Evolutionary conservation across 2,329 filamentous ascomycete genomes (phyloP), one percentile per base, ranked within the genome.

Genomic region (Aureobasidium sp.): DNA sequence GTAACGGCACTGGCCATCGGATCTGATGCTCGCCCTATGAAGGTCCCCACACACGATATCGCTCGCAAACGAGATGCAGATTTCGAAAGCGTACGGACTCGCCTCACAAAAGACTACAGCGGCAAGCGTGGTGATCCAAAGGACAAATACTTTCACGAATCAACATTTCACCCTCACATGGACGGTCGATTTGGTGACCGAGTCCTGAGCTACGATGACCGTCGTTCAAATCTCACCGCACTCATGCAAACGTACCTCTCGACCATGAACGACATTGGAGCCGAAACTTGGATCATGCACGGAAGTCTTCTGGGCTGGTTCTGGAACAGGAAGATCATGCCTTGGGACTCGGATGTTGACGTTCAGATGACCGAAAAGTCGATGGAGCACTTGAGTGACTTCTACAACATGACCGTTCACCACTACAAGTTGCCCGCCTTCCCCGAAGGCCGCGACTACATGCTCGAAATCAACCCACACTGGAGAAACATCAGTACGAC

Each of bases 201-300:
- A 6, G 68, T 73, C 5, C 72, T 85, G 1, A 71, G 76, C 3
- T 76, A 79, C 44, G 72, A 79, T n/a, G 73, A 80, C 48, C 78
- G 80, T 29, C 72, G 74, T 25, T 70, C 73, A 15, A 76, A 82
- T 63, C 75, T 86, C 20, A 78, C 76, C 22, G 73, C 77, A 2
- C 73, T 86, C 39, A 76, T 85, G 64, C 79, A 79, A 66, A 80
- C 82, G 1, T 86, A 85, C 66, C 74, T 84, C 2, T 72, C 75
- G 1, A 82, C 81, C 6, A 85, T 85, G 82, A 72, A 77, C 45
- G 76, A 80, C 56, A 77, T 85, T 36, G 79, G 81, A 15, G 79
- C 79, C 4, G 80, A 84, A 66, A 86, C 83, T 9, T 86, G 83
- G 83, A 80, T 86, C 62, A 85, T 85, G 81, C 84, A 86, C 66